These are phyloP conservation scores for Pichia sp. DNA, from an alignment of 1,139 yeast genomes.

Conservation along the genomic window DNA sequence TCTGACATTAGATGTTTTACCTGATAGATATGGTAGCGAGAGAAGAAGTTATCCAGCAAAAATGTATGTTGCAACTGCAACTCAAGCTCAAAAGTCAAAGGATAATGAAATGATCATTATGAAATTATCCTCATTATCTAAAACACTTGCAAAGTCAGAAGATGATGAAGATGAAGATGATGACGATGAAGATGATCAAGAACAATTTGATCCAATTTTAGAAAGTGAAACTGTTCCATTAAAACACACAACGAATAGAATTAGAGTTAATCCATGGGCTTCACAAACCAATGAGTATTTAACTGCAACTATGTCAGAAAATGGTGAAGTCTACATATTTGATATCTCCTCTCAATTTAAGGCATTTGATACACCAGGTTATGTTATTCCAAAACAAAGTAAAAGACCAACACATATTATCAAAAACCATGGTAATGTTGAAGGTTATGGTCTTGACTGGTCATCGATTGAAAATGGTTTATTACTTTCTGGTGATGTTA, in stretches of 20 bases:
- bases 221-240: slow-evolving; percentile 76
- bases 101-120: slow-evolving; percentile 84
- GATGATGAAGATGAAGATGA: slow-evolving; percentile 64
- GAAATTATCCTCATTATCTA: slow-evolving; percentile 74
- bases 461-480: slow-evolving; percentile 83
- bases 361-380: slow-evolving; percentile 87
- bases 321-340: slow-evolving; percentile 81
- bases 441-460: slow-evolving; percentile 98
- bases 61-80: slow-evolving; percentile 80
- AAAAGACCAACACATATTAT: slow-evolving; percentile 85
- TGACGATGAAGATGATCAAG: slow-evolving; percentile 47
- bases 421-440: slow-evolving; percentile 85
- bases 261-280: slow-evolving; percentile 79
- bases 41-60: slow-evolving; percentile 89
- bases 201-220: slow-evolving; percentile 72
- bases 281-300: slow-evolving; percentile 62
- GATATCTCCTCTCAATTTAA: slow-evolving; percentile 74
- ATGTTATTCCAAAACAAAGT: slow-evolving; percentile 64
- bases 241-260: slow-evolving; percentile 79
- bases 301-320: slow-evolving; percentile 85
- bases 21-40: slow-evolving; percentile 81
- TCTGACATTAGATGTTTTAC: slow-evolving; percentile 79
- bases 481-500: slow-evolving; percentile 79
- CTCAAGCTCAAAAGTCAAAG: slow-evolving; percentile 82
- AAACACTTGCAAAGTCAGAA: slow-evolving; percentile 78